A percentile compares a stretch with the other conserved stretches of the same genome.
These are phyloP conservation scores for Eucalyptus decipiens DNA, from an alignment of 345 rosid species.

Conservation along the genomic window DNA sequence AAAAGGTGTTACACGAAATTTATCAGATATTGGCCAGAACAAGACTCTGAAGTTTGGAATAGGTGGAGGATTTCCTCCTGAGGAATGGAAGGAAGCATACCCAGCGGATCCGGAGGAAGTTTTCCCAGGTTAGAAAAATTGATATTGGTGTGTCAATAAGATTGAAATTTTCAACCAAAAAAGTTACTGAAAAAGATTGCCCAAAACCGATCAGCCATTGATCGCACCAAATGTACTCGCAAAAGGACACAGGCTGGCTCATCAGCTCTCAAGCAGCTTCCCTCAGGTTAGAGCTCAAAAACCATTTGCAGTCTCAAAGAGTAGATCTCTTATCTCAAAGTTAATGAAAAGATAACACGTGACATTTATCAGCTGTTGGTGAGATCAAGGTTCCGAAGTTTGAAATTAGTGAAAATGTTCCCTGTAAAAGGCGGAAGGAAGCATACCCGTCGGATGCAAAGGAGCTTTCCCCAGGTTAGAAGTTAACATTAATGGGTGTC, in stretches of 20 bases:
- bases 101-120: neutral
- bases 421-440: neutral
- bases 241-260: neutral
- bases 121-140: neutral
- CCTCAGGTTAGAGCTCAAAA: neutral
- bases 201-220: neutral
- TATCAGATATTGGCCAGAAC: neutral
- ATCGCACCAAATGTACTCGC: neutral
- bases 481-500: neutral
- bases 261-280: neutral
- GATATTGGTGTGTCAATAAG: neutral
- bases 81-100: neutral
- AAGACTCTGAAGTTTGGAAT: neutral
- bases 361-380: neutral
- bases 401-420: neutral
- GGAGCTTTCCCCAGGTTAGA: neutral
- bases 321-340: neutral
- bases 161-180: neutral
- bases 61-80: neutral
- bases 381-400: neutral
- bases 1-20: neutral
- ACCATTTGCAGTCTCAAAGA: neutral
- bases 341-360: neutral
- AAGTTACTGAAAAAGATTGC: neutral
- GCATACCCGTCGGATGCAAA: neutral